phyloP scores from a whole-genome alignment of 805 yeast genomes.

The Nakazawaea ernobii region DNA sequence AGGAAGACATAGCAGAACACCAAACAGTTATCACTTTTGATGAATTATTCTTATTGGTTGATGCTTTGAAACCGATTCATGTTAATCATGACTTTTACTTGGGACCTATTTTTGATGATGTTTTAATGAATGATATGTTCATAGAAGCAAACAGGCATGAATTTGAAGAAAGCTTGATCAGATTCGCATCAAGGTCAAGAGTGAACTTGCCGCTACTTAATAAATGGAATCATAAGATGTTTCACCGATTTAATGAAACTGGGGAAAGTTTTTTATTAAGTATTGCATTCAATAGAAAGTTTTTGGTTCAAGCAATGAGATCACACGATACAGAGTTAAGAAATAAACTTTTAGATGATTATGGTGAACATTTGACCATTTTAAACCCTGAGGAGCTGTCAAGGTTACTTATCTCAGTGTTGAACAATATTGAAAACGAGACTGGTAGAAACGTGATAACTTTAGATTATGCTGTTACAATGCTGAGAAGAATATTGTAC shows the following conservation, averaged over 20 bases:
- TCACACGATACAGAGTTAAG: neutral
- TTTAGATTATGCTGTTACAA: neutral
- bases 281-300: neutral
- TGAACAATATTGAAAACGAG: neutral
- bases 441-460: constrained; percentile 1
- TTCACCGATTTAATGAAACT: neutral
- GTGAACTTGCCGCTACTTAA: constrained; percentile 1
- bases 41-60: constrained; percentile 1
- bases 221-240: neutral
- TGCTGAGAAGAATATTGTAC: constrained; percentile 1
- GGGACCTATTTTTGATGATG: neutral
- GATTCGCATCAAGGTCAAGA: neutral
- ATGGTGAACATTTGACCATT: constrained; percentile 1
- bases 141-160: neutral
- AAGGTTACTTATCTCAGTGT: neutral
- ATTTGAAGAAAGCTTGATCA: neutral
- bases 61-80: neutral
- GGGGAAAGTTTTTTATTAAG: neutral
- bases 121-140: constrained; percentile 4
- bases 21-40: neutral
- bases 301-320: constrained; percentile 2
- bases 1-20: neutral
- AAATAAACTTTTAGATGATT: neutral
- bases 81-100: neutral
- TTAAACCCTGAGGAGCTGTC: neutral